Evolutionary conservation across 208 protist species (phyloP), one percentile per base, ranked within the genome.

Genomic region (Leishmania mexicana): DNA sequence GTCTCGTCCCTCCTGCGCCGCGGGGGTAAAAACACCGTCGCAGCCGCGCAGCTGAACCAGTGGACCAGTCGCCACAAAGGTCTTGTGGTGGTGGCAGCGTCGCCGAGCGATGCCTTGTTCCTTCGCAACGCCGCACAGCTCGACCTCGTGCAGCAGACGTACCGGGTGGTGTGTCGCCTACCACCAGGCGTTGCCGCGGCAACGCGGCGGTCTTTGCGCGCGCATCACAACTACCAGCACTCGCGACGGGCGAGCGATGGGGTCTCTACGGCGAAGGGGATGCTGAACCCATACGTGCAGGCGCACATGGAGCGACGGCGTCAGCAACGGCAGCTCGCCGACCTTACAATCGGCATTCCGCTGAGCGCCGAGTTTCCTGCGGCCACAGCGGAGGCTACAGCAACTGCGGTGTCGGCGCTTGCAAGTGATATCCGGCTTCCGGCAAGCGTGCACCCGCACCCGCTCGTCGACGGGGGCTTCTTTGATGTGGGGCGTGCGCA

Each of bases 161-260:
- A 92, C 70, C 90, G 90, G 28, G 94, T 97, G 40, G 71, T 95
- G 65, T 94, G 90, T 62, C 87, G 84, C 11, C 81, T 97, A 24
- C 94, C 94, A 40, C 19, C 65, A 19, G 86, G 78, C n/a, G 88
- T 92, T 17, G 85, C 88, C 7, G 21, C 19, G 24, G 71, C 72
- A 64, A 88, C 73, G 76, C 83, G 83, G 8, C 64, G 64, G 53
- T 78, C 60, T 45, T 45, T 81, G 58, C 53, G 31, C 38, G 19
- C 35, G 3, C 24, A 65, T 35, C 64, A 73, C 11, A 35, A 10
- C 68, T n/a, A 6, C 5, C 31, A 38, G 10, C 53, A n/a, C 3
- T 38, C 1, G 35, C 19, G 13, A 6, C 53, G 65, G 35, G 35
- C 42, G 1, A 40, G 75, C 74, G 38, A 57, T 35, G 75, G 17